phyloP scores from a whole-genome alignment of 2,329 filamentous ascomycete species.

The Neonectria hederae region DNA sequence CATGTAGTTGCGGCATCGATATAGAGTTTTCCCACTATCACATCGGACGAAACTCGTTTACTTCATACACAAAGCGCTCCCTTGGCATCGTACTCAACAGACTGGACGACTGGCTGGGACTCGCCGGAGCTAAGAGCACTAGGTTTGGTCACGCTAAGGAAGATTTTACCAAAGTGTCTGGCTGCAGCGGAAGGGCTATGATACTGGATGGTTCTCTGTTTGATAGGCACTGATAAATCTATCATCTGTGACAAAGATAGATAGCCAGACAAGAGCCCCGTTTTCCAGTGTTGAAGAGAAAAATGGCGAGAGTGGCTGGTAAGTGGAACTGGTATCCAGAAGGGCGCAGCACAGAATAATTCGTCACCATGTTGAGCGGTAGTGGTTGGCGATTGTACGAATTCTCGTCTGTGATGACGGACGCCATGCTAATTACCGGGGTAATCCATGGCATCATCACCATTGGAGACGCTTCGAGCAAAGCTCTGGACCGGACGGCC shows the following conservation, averaged over 20 bases:
- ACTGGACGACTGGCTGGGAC: slow-evolving; percentile 10
- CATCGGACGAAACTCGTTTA: background rate
- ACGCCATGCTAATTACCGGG: slow-evolving; percentile 23
- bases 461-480: slow-evolving; percentile 27
- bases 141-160: slow-evolving; percentile 17
- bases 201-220: background rate
- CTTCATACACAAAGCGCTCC: background rate
- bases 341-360: slow-evolving; percentile 2
- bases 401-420: slow-evolving; percentile 23
- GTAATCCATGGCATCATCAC: slow-evolving; percentile 36
- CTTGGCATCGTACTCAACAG: slow-evolving; percentile 12
- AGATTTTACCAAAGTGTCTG: slow-evolving; percentile 13
- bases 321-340: slow-evolving; percentile 18
- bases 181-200: slow-evolving; percentile 4
- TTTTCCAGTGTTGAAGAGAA: background rate
- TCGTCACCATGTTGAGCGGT: slow-evolving; percentile 17
- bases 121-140: slow-evolving; percentile 1
- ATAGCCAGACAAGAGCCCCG: background rate
- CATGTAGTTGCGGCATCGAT: slow-evolving; percentile 2
- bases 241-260: slow-evolving; percentile 2
- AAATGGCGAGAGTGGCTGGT: background rate
- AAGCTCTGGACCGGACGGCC: slow-evolving; percentile 33
- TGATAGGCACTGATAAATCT: slow-evolving; percentile 3
- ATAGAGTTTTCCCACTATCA: slow-evolving; percentile 16
- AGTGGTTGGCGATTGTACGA: slow-evolving; percentile 23